phyloP scores from a whole-genome alignment of 805 yeast genomes.

The Allodekkera sacchari region DNA sequence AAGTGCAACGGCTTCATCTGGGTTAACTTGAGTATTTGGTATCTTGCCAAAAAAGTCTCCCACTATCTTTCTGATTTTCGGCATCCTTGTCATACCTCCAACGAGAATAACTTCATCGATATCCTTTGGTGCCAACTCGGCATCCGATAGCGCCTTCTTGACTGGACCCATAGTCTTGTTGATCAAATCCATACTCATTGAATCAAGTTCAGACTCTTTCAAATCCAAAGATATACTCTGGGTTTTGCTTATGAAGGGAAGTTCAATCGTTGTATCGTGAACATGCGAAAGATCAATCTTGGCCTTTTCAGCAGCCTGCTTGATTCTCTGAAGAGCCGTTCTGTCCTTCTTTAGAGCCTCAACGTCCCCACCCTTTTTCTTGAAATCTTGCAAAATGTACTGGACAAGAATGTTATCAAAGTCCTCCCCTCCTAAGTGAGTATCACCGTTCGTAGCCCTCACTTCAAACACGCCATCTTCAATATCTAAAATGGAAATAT shows the following conservation, averaged over 20 bases:
- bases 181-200: slow-evolving; percentile 46
- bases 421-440: slow-evolving; percentile 88
- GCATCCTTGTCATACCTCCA: slow-evolving; percentile 93
- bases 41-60: slow-evolving; percentile 69
- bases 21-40: slow-evolving; percentile 89
- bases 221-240: slow-evolving; percentile 35
- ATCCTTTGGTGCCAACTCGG: slow-evolving; percentile 55
- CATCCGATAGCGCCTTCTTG: slow-evolving; percentile 77
- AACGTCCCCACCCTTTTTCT: slow-evolving; percentile 56
- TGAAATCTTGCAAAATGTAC: slow-evolving; percentile 70
- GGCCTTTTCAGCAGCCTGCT: slow-evolving; percentile 86
- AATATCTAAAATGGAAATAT: slow-evolving; percentile 89
- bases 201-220: slow-evolving; percentile 44
- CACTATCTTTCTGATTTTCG: slow-evolving; percentile 74
- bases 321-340: slow-evolving; percentile 76
- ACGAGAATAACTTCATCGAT: slow-evolving; percentile 77
- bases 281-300: slow-evolving; percentile 79
- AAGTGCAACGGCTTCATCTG: slow-evolving; percentile 89
- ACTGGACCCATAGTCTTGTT: slow-evolving; percentile 70
- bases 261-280: slow-evolving; percentile 62
- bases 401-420: slow-evolving; percentile 78
- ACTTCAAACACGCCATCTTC: slow-evolving; percentile 97
- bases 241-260: slow-evolving; percentile 63
- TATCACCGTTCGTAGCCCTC: slow-evolving; percentile 90
- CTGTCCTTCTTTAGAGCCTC: slow-evolving; percentile 57